Percentiles rank a stretch among this genome's conserved stretches.
phyloP scores from a whole-genome alignment of 805 yeast species.

The Ascoidea tarda region DNA sequence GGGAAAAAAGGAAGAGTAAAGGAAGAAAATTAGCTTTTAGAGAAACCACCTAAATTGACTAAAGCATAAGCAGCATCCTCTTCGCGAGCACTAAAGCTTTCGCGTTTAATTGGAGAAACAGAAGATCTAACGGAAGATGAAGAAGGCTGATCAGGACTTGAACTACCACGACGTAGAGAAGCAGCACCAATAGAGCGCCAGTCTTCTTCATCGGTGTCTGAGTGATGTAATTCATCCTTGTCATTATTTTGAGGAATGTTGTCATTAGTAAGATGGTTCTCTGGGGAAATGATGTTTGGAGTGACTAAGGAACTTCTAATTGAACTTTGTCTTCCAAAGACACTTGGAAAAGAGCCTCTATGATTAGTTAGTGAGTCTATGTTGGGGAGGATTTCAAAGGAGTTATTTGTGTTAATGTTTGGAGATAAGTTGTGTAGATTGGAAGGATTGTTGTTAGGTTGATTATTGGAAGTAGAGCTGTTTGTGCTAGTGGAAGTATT shows the following conservation, averaged over 20 bases:
- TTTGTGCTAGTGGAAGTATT: background rate
- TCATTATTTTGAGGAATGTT: background rate
- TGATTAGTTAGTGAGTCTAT: background rate
- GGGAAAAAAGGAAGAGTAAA: background rate
- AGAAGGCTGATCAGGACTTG: conserved; percentile 1
- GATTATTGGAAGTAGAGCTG: background rate
- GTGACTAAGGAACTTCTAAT: background rate
- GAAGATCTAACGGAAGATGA: conserved; percentile 9
- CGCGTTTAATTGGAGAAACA: background rate
- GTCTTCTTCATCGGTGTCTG: conserved; percentile 94
- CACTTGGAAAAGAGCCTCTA: background rate
- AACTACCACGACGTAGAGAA: conserved; percentile 27
- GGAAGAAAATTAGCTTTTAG: background rate
- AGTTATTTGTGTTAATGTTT: no score
- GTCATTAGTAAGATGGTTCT: background rate
- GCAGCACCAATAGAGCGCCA: conserved; percentile 88
- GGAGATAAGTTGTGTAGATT: no score
- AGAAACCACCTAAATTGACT: conserved; percentile 32
- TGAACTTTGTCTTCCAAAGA: background rate
- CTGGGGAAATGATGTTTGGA: background rate
- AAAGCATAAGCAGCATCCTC: conserved; percentile 54
- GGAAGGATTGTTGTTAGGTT: background rate
- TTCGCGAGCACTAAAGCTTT: conserved; percentile 20
- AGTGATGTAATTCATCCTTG: conserved; percentile 13
- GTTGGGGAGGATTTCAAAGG: background rate